Conservation (phyloP, 257 asterid genomes). For the Nicotiana sylvestris region DNA sequence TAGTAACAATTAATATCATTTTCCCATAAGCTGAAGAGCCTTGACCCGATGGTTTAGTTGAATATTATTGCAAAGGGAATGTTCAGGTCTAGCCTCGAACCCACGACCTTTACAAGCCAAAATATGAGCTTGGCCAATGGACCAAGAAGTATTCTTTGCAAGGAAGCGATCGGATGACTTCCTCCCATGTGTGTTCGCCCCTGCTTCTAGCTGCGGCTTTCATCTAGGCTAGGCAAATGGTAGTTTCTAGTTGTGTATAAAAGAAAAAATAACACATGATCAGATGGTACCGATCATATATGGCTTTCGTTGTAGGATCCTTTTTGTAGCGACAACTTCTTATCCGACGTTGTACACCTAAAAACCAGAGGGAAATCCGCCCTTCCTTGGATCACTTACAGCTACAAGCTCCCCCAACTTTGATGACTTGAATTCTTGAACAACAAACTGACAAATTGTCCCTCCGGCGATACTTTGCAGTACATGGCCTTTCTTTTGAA, state of each 20-base stretch:
- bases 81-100: too few species aligned
- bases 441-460: conserved; percentile 54
- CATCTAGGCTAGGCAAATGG: not conserved
- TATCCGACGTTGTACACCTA: not conserved
- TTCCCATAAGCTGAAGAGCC: too few species aligned
- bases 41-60: too few species aligned
- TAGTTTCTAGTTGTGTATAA: not conserved
- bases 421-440: conserved; percentile 29
- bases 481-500: conserved; percentile 48
- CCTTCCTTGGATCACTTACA: conserved; percentile 73
- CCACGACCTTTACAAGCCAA: too few species aligned
- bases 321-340: not conserved
- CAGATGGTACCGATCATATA: not conserved
- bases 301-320: not conserved
- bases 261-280: not conserved
- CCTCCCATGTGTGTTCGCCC: too few species aligned
- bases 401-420: conserved; percentile 34
- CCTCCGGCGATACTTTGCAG: conserved; percentile 45
- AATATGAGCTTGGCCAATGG: too few species aligned
- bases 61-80: too few species aligned
- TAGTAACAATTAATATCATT: too few species aligned
- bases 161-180: too few species aligned
- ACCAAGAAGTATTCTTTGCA: too few species aligned
- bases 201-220: not conserved
- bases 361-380: conserved; percentile 63